These are phyloP conservation scores for Cyclotella sp. DNA, from an alignment of 108 stramenopile species.

Conservation along the genomic window DNA sequence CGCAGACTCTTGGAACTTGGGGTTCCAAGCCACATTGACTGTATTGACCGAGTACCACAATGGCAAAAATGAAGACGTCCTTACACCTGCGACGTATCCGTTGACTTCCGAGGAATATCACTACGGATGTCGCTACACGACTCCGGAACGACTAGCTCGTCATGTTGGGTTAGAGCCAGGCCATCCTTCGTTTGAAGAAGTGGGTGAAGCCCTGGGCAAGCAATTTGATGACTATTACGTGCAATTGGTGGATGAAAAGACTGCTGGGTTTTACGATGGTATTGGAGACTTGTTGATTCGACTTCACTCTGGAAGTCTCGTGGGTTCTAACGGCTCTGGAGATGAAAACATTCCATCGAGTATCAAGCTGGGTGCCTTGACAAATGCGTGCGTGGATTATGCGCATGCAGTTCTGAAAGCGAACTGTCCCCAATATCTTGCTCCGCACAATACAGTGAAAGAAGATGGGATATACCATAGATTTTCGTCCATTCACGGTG, in stretches of 20 bases:
- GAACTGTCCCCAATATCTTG: constrained; percentile 50
- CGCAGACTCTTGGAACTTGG: constrained; percentile 86
- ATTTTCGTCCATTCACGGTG: constrained; percentile 79
- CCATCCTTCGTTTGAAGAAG: constrained; percentile 56
- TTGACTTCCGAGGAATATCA: constrained; percentile 74
- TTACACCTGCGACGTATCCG: constrained; percentile 42
- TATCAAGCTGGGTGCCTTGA: constrained; percentile 73
- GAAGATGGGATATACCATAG: constrained; percentile 50
- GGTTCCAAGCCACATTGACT: constrained; percentile 78
- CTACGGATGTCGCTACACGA: constrained; percentile 69
- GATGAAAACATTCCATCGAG: neutral
- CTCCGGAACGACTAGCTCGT: constrained; percentile 82
- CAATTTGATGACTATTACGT: constrained; percentile 87
- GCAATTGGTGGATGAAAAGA: constrained; percentile 65
- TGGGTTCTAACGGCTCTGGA: constrained; percentile 1
- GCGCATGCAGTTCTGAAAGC: constrained; percentile 83
- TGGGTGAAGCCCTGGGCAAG: constrained; percentile 60
- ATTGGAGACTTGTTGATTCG: constrained; percentile 59
- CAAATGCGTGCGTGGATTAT: constrained; percentile 86
- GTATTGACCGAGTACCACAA: constrained; percentile 71
- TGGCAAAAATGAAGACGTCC: constrained; percentile 18
- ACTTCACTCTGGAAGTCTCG: constrained; percentile 28
- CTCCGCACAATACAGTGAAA: neutral
- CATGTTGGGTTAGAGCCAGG: constrained; percentile 80
- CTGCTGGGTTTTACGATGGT: constrained; percentile 80